phyloP scores from a whole-genome alignment of 495 filamentous ascomycete species.

The Polyplosphaeria fusca region DNA sequence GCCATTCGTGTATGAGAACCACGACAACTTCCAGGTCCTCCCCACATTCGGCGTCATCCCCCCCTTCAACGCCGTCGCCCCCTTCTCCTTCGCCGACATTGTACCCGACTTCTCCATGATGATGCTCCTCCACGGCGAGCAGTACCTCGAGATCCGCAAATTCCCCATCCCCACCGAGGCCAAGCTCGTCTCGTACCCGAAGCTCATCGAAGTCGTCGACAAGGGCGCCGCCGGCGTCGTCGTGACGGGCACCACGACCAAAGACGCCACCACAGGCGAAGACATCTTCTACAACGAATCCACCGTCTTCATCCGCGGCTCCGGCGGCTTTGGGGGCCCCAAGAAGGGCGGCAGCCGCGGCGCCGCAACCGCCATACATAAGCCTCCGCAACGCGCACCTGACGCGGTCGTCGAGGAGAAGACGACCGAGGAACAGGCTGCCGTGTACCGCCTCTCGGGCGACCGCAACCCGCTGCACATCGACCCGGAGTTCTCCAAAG shows the following conservation, averaged over 20 bases:
- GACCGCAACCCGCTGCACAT: slow-evolving; percentile 95
- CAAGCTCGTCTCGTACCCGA: slow-evolving; percentile 74
- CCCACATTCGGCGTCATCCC: slow-evolving; percentile 95
- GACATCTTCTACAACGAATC: slow-evolving; percentile 96
- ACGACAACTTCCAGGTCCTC: slow-evolving; percentile 85
- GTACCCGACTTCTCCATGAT: slow-evolving; percentile 95
- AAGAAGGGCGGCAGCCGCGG: slow-evolving; percentile 77
- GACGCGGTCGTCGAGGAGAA: slow-evolving; percentile 83
- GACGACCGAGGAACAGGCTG: slow-evolving; percentile 91
- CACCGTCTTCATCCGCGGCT: slow-evolving; percentile 86
- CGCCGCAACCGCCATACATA: slow-evolving; percentile 71
- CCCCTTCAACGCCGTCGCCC: slow-evolving; percentile 76
- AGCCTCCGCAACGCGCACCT: slow-evolving; percentile 69
- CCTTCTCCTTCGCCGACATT: slow-evolving; percentile 77
- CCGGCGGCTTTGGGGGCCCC: slow-evolving; percentile 86
- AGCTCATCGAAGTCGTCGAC: slow-evolving; percentile 90
- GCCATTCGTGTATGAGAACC: slow-evolving; percentile 81
- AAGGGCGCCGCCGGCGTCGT: slow-evolving; percentile 91
- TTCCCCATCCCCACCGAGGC: slow-evolving; percentile 90
- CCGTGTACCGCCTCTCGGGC: slow-evolving; percentile 88
- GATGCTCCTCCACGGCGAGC: slow-evolving; percentile 99
- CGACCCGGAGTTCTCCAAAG: slow-evolving; percentile 89
- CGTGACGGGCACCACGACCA: slow-evolving; percentile 74
- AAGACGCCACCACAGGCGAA: slow-evolving; percentile 72
- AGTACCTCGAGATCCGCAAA: slow-evolving; percentile 93